Evolutionary conservation across 768 basidiomycete species (phyloP).

Genomic region (Podaxis sp.): DNA sequence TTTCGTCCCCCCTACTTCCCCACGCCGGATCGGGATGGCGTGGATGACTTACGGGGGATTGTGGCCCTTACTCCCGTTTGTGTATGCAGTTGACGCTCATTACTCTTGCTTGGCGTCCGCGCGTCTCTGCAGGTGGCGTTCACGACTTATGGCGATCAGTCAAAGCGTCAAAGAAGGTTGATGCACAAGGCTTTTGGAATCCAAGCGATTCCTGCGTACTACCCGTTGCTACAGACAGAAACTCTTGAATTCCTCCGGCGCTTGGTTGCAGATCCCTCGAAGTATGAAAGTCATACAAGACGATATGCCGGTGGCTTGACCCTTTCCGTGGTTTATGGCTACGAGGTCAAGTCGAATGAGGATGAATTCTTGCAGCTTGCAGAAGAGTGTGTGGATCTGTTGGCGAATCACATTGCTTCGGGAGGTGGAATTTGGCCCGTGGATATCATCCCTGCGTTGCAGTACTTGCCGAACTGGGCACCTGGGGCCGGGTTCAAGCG

Average conservation of each 20-base stretch:
- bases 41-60: slow-evolving; percentile 7
- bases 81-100: background rate
- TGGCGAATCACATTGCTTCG: slow-evolving; percentile 41
- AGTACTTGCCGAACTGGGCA: slow-evolving; percentile 60
- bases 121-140: slow-evolving; percentile 51
- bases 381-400: slow-evolving; percentile 41
- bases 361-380: slow-evolving; percentile 41
- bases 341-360: slow-evolving; percentile 37
- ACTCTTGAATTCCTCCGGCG: slow-evolving; percentile 58
- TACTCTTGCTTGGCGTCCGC: slow-evolving; percentile 9
- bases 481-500: slow-evolving; percentile 68
- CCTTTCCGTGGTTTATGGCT: slow-evolving; percentile 62
- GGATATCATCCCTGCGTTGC: slow-evolving; percentile 50
- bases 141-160: slow-evolving; percentile 62
- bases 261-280: slow-evolving; percentile 45
- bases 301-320: slow-evolving; percentile 63
- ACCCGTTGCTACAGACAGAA: slow-evolving; percentile 55
- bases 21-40: background rate
- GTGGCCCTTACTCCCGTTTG: slow-evolving; percentile 7
- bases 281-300: slow-evolving; percentile 35
- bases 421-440: slow-evolving; percentile 50
- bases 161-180: slow-evolving; percentile 64
- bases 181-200: slow-evolving; percentile 64
- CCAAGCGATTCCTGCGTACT: slow-evolving; percentile 52
- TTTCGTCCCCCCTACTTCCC: background rate